Base-by-base conservation (phyloP, 257 asterid species). In the Penstemon eatonii region DNA sequence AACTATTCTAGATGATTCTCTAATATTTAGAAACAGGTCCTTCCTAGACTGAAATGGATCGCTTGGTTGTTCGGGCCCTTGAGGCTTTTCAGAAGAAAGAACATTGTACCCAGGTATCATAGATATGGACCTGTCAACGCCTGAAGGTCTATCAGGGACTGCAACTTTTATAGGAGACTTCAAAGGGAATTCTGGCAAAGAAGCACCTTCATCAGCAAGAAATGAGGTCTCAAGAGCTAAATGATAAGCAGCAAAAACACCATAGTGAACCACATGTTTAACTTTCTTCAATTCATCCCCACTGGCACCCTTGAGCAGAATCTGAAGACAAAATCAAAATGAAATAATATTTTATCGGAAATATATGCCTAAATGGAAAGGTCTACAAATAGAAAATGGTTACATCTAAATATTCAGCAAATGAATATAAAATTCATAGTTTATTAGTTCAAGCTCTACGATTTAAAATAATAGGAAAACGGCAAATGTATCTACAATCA, bases 181-280 rank as follows among this genome's bases (percentile, higher is more conserved):
- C 75, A 82, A 81, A 52, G 92, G 90, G 58, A 82, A 67, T 73
- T 84, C 89, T 38, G 82, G 96, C 75, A 86, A 76, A 53, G 90
- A 84, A 75, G 96, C 96, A 63, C 96, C 92, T 78, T 88, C 93
- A 69, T 88, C 90, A 55, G 96, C 96, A 73, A 88, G 92, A 82
- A 86, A 88, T 8, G 96, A 86, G 45, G 91, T 84, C 80, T 86
- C 90, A n/a, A 88, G 73, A 79, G 96, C 90, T 68, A 86, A 78
- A 80, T 86, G 96, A 77, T 88, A 88, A 53, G 96, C 96, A 54
- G 93, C 96, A 84, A 86, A 88, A 62, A 88, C 86, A 68, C 87
- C 89, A 63, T 86, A 84, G 44, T 86, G 90, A 70, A 88, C 52
- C 47, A 86, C 85, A 37, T 79, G 90, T 69, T 88, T 88, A 46